phyloP scores from a whole-genome alignment of 2,329 filamentous ascomycete species.

The Talaromyces sp. region DNA sequence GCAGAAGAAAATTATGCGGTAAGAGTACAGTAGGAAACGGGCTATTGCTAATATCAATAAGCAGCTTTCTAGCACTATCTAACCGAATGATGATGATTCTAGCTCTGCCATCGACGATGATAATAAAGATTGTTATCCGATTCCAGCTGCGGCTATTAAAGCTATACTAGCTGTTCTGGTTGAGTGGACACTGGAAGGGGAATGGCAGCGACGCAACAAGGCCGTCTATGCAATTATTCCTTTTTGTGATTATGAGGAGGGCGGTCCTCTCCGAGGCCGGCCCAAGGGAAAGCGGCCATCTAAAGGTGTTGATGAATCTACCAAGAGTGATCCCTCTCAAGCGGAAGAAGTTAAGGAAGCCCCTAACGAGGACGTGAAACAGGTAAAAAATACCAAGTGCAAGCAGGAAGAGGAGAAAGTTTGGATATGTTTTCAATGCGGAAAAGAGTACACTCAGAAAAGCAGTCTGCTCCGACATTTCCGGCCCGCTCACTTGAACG shows the following conservation, averaged over 20 bases:
- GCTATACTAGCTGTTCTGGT: not conserved
- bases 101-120: not conserved
- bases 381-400: too few species aligned
- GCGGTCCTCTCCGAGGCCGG: conserved; percentile 14
- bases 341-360: too few species aligned
- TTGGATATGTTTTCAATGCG: too few species aligned
- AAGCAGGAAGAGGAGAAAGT: too few species aligned
- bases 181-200: conserved; percentile 1
- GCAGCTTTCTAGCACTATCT: conserved; percentile 11
- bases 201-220: not conserved
- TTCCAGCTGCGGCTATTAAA: not conserved
- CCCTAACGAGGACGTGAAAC: too few species aligned
- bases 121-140: not conserved
- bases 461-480: too few species aligned
- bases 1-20: conserved; percentile 6
- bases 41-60: conserved; percentile 15
- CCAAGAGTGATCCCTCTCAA: not conserved
- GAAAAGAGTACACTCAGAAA: too few species aligned
- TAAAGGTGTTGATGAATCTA: not conserved
- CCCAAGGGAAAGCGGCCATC: conserved; percentile 8
- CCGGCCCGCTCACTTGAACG: too few species aligned
- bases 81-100: conserved; percentile 7
- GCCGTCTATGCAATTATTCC: not conserved
- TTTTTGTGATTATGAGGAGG: conserved; percentile 12
- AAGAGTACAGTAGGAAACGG: conserved; percentile 14